Evolutionary conservation across 805 yeast species (phyloP).

Genomic region (Schwanniomyces polymorphus): DNA sequence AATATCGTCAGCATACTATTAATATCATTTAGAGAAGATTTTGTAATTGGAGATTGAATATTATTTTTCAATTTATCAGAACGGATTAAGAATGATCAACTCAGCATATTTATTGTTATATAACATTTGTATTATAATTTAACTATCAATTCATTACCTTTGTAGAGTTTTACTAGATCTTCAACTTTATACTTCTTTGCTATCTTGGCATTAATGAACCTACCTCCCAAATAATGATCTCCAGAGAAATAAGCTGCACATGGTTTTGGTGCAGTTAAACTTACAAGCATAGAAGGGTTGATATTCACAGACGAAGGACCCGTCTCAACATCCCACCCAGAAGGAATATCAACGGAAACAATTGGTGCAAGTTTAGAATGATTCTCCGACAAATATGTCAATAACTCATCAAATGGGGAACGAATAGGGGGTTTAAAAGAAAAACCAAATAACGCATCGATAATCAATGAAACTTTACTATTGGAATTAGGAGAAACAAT

Average conservation of each 20-base stretch:
- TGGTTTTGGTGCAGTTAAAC: constrained; percentile 93
- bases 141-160: constrained; percentile 36
- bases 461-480: constrained; percentile 33
- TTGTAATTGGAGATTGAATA: no score
- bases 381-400: constrained; percentile 21
- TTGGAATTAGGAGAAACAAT: constrained; percentile 4
- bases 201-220: constrained; percentile 68
- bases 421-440: constrained; percentile 89
- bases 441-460: constrained; percentile 91
- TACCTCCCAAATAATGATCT: constrained; percentile 83
- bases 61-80: background rate
- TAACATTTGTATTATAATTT: constrained; percentile 19
- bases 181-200: constrained; percentile 75
- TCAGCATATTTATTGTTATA: background rate
- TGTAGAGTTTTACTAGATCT: constrained; percentile 30
- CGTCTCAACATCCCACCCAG: constrained; percentile 94
- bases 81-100: background rate
- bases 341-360: constrained; percentile 86
- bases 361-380: constrained; percentile 57
- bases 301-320: constrained; percentile 63
- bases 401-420: constrained; percentile 62
- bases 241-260: constrained; percentile 55
- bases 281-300: constrained; percentile 68
- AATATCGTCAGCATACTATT: background rate
- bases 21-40: background rate